Conservation (phyloP, 768 basidiomycete species). For the Ramaria rubella region DNA sequence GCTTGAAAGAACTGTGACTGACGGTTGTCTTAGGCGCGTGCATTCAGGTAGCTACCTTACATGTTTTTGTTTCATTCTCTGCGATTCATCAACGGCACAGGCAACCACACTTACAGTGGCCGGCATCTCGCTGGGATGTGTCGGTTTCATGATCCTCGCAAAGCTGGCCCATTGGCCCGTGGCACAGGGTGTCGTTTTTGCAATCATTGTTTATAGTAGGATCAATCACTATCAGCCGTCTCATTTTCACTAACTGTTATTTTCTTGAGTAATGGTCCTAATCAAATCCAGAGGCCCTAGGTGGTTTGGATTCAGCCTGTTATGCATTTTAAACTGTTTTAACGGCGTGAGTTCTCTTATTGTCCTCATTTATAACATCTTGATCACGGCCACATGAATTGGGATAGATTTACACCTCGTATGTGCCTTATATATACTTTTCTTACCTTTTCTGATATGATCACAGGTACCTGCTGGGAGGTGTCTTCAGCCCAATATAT, state of each 20-base stretch:
- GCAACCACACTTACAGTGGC: constrained; percentile 13
- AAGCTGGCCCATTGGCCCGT: constrained; percentile 21
- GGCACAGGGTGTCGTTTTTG: constrained; percentile 26
- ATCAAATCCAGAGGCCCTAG: constrained; percentile 21
- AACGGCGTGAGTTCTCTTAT: constrained; percentile 15
- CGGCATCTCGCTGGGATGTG: constrained; percentile 16
- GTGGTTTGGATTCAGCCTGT: constrained; percentile 23
- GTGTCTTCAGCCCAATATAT: constrained; percentile 19
- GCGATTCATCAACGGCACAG: constrained; percentile 15
- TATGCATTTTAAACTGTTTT: constrained; percentile 24
- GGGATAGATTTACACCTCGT: constrained; percentile 19
- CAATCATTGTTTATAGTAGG: constrained; percentile 20
- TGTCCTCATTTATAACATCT: too few relatives aligned
- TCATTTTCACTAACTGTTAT: neutral
- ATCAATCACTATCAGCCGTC: neutral
- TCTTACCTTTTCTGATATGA: neutral
- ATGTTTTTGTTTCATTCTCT: neutral
- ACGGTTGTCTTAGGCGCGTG: neutral
- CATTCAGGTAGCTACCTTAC: neutral
- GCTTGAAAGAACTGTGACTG: neutral
- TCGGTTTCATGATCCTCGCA: constrained; percentile 26
- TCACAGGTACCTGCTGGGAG: constrained; percentile 6
- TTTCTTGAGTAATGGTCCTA: constrained; percentile 16
- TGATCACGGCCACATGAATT: too few relatives aligned
- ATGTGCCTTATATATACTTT: neutral